Percentiles rank a stretch among this genome's conserved stretches.
Conservation (phyloP, 148 eudicot genomes). For the Linanthus parryae region DNA sequence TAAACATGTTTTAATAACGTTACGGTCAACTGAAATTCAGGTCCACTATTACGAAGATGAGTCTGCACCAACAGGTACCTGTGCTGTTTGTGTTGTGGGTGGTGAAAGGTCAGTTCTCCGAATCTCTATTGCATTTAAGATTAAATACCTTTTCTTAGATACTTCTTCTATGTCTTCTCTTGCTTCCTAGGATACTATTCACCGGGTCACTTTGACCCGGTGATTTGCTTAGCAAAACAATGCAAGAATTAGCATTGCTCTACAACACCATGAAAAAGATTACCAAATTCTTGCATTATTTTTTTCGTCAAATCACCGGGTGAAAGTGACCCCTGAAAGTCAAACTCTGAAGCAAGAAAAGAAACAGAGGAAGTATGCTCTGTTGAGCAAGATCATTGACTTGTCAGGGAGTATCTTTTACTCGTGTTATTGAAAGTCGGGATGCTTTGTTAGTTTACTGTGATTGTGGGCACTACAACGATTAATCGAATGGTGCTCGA, state of each 20-base stretch:
- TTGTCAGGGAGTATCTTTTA: no score
- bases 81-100: slow-evolving; percentile 88
- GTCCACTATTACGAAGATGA: slow-evolving; percentile 90
- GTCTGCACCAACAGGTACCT: slow-evolving; percentile 83
- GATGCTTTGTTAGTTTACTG: no score
- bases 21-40: slow-evolving; percentile 25
- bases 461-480: no score
- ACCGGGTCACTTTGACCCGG: neutral
- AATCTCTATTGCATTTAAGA: no score
- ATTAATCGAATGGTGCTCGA: no score
- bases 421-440: no score
- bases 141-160: neutral
- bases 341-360: no score
- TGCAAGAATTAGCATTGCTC: neutral
- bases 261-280: neutral
- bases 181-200: neutral
- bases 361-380: no score
- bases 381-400: no score
- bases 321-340: no score
- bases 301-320: no score
- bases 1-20: neutral
- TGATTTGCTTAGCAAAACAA: neutral
- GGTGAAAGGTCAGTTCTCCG: slow-evolving; percentile 74
- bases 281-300: no score
- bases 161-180: slow-evolving; percentile 1